A percentile compares a stretch with the other conserved stretches of the same genome.
phyloP scores from a whole-genome alignment of 164 flowering plant species.

The Berberis vulgaris region DNA sequence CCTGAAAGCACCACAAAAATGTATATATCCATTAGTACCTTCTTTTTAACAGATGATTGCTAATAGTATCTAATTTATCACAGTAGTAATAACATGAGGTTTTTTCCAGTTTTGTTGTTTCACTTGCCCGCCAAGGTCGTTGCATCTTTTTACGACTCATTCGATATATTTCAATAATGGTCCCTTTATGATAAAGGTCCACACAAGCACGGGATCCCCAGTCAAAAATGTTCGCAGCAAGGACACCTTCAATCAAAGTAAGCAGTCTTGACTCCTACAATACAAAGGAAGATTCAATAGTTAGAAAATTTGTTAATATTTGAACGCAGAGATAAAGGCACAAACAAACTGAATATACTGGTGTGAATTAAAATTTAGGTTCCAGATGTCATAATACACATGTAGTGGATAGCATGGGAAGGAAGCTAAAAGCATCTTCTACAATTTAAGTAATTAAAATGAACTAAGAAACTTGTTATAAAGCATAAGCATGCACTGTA shows the following conservation, averaged over 20 bases:
- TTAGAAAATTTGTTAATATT: too few species aligned
- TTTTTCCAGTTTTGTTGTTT: constrained; percentile 3
- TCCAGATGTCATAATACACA: too few species aligned
- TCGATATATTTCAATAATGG: constrained; percentile 92
- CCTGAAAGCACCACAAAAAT: constrained; percentile 32
- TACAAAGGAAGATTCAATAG: neutral
- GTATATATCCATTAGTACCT: neutral
- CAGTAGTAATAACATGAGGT: neutral
- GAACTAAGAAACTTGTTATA: too few species aligned
- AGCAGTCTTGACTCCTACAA: constrained; percentile 77
- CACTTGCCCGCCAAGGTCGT: constrained; percentile 91
- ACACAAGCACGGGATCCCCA: constrained; percentile 99
- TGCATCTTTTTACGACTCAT: constrained; percentile 99
- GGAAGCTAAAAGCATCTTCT: too few species aligned
- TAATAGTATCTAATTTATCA: too few species aligned
- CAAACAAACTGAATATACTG: too few species aligned
- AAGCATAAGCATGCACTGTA: too few species aligned
- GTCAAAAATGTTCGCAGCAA: constrained; percentile 98
- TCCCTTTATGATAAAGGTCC: constrained; percentile 95
- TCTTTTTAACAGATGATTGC: too few species aligned
- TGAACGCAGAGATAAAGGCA: too few species aligned
- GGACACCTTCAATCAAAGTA: constrained; percentile 89
- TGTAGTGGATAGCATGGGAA: too few species aligned
- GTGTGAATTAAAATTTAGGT: too few species aligned
- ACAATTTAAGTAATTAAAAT: too few species aligned